Conservation (phyloP, 2,329 filamentous ascomycete species). For the Drechslerella coelobrocha region DNA sequence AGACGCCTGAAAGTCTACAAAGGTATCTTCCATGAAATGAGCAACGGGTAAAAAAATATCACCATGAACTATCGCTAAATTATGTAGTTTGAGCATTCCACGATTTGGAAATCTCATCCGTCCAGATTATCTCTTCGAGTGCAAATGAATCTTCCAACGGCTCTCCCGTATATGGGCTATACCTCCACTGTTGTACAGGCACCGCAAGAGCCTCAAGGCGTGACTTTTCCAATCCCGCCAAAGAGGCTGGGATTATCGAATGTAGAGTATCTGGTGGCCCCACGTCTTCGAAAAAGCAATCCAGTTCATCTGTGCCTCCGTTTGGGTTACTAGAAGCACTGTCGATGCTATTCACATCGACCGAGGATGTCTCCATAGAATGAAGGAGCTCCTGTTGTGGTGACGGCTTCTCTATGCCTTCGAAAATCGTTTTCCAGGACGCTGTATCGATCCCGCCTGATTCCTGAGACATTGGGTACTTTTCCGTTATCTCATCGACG, state of each 20-base stretch:
- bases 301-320: neutral
- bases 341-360: neutral
- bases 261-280: too few relatives aligned
- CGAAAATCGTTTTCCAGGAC: slow-evolving; percentile 11
- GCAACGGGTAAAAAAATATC: too few relatives aligned
- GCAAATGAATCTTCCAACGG: neutral
- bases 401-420: neutral
- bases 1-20: too few relatives aligned
- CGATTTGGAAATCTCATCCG: neutral
- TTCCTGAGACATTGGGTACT: slow-evolving; percentile 8
- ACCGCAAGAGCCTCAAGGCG: neutral
- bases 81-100: too few relatives aligned
- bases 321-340: neutral
- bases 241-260: neutral
- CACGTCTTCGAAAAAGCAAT: neutral
- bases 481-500: slow-evolving; percentile 11
- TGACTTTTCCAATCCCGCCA: neutral
- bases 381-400: neutral
- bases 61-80: too few relatives aligned
- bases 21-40: too few relatives aligned
- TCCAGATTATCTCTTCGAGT: neutral
- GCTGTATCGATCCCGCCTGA: neutral
- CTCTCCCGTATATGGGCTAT: neutral
- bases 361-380: neutral
- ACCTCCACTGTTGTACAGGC: neutral